These are phyloP conservation scores for Aspergillus felis DNA, from an alignment of 2,329 filamentous ascomycete species.

Conservation along the genomic window DNA sequence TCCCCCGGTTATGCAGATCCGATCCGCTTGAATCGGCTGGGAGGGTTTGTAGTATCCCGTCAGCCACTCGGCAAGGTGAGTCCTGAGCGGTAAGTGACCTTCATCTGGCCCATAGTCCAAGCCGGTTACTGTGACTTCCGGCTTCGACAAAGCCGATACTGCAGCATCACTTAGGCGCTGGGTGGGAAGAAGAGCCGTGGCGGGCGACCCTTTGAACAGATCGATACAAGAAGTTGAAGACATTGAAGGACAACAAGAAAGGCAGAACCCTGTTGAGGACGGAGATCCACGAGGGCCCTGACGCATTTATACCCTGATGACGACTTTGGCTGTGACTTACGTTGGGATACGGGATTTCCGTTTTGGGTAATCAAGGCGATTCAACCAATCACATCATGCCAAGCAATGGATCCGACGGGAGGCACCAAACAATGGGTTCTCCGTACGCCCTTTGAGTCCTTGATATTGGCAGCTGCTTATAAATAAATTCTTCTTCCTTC, in stretches of 20 bases:
- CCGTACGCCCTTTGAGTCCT: no score
- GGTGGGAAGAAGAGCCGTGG: not conserved
- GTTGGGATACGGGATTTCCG: not conserved
- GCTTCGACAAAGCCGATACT: not conserved
- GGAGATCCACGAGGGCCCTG: not conserved
- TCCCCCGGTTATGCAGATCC: not conserved
- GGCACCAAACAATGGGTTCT: not conserved
- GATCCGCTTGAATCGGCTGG: not conserved
- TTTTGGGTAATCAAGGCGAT: not conserved
- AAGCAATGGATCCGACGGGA: not conserved
- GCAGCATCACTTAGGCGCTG: not conserved
- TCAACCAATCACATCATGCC: not conserved
- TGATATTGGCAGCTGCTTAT: not conserved
- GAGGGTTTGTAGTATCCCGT: not conserved
- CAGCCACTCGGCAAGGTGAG: not conserved
- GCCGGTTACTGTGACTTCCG: not conserved
- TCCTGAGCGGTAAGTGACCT: not conserved
- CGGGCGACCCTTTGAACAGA: not conserved
- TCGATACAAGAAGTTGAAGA: not conserved
- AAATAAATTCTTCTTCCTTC: not conserved
- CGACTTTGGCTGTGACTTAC: no score
- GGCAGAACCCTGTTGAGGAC: not conserved
- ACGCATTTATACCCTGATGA: not conserved
- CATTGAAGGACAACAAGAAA: not conserved
- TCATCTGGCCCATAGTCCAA: not conserved